These are phyloP conservation scores for Fusarium continuum DNA, from an alignment of 2,329 filamentous ascomycete genomes.

Conservation along the genomic window DNA sequence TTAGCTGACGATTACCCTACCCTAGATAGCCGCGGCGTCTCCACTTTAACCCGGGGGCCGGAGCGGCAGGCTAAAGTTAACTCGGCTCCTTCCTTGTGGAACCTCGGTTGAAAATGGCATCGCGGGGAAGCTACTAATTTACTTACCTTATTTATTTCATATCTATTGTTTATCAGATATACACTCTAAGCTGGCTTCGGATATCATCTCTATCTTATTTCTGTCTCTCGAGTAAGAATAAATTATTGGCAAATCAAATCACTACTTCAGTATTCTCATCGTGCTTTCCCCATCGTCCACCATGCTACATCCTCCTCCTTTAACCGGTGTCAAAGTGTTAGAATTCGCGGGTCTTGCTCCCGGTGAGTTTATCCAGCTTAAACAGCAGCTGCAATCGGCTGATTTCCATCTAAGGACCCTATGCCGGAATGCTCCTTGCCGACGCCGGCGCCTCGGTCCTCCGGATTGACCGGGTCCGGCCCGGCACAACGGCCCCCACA, in stretches of 20 bases:
- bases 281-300: constrained; percentile 31
- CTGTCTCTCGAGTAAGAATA: too few relatives aligned
- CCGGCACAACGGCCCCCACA: constrained; percentile 58
- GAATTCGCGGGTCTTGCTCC: constrained; percentile 71
- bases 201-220: not conserved
- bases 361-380: constrained; percentile 51
- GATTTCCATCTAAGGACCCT: constrained; percentile 69
- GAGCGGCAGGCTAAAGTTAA: not conserved
- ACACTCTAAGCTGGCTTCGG: not conserved
- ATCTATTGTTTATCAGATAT: not conserved
- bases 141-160: not conserved
- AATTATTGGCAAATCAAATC: not conserved
- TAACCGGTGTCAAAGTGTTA: constrained; percentile 64
- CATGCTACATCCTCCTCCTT: constrained; percentile 47
- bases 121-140: constrained; percentile 25
- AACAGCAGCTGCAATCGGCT: not conserved
- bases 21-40: not conserved
- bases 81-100: constrained; percentile 6
- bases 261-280: not conserved
- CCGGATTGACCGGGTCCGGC: constrained; percentile 77
- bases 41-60: constrained; percentile 3
- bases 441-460: constrained; percentile 90
- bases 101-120: constrained; percentile 36
- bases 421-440: constrained; percentile 86
- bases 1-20: not conserved